phyloP scores from a whole-genome alignment of 2,329 filamentous ascomycete species.

The Fusarium annulatum region DNA sequence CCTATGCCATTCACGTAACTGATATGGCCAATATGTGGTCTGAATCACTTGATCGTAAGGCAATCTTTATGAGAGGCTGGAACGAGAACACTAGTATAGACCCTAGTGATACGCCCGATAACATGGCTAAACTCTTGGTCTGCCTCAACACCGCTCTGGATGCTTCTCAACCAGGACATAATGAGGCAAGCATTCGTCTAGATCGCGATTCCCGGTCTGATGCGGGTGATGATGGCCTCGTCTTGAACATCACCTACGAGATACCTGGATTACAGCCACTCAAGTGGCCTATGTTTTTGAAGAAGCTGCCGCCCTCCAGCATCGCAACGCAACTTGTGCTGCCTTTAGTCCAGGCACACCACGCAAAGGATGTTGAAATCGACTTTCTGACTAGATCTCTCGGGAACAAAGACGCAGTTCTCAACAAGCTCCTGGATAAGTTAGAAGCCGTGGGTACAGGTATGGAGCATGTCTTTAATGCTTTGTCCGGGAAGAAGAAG shows the following conservation, averaged over 20 bases:
- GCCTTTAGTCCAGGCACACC: constrained; percentile 62
- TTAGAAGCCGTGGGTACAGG: constrained; percentile 63
- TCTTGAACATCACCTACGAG: constrained; percentile 66
- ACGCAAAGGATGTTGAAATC: constrained; percentile 53
- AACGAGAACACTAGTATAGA: constrained; percentile 77
- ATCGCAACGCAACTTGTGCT: constrained; percentile 62
- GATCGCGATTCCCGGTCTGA: constrained; percentile 48
- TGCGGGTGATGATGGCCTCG: constrained; percentile 56
- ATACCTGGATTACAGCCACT: constrained; percentile 74
- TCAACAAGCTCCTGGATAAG: constrained; percentile 64
- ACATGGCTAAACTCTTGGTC: constrained; percentile 74
- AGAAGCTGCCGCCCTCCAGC: constrained; percentile 55
- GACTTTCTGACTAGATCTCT: constrained; percentile 57
- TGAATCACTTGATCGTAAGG: constrained; percentile 70
- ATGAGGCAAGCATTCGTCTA: constrained; percentile 59
- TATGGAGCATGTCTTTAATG: constrained; percentile 64
- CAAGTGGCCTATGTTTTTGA: constrained; percentile 72
- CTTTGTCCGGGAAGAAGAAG: constrained; percentile 61
- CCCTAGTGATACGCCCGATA: constrained; percentile 73
- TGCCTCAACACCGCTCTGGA: constrained; percentile 68
- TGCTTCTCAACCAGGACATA: constrained; percentile 57
- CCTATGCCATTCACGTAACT: constrained; percentile 75
- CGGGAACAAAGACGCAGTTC: constrained; percentile 63
- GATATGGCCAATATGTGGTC: constrained; percentile 81
- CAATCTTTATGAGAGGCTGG: constrained; percentile 71